phyloP scores from a whole-genome alignment of 2,329 filamentous ascomycete genomes.

The Neopestalotiopsis rosae region DNA sequence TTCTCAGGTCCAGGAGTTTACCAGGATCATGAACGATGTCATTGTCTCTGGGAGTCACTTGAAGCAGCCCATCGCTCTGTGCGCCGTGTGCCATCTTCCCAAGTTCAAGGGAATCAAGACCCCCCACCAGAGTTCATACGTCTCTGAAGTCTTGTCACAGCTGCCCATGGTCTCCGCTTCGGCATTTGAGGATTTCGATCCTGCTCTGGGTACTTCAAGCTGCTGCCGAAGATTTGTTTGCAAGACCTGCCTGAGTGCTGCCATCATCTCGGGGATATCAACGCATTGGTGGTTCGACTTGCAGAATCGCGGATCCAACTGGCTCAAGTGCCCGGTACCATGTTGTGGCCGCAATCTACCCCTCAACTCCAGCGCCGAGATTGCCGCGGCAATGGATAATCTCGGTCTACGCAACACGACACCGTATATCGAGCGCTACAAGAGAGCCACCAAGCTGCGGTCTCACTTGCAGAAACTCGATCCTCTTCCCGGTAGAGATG shows the following conservation, averaged over 20 bases:
- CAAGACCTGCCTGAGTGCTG: constrained; percentile 20
- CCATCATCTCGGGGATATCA: constrained; percentile 18
- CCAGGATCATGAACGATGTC: constrained; percentile 19
- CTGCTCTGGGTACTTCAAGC: constrained; percentile 14
- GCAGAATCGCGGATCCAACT: constrained; percentile 7
- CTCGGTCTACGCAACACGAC: constrained; percentile 8
- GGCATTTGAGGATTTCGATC: constrained; percentile 21
- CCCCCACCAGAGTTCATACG: constrained; percentile 17
- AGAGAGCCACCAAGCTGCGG: constrained; percentile 14
- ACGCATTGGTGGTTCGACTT: constrained; percentile 22
- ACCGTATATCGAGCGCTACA: constrained; percentile 12
- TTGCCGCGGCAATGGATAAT: constrained; percentile 14
- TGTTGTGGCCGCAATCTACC: constrained; percentile 19
- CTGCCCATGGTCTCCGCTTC: constrained; percentile 15
- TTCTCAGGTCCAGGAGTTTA: constrained; percentile 19
- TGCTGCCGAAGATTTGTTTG: constrained; percentile 23
- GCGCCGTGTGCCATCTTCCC: constrained; percentile 22
- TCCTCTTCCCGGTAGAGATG: constrained; percentile 11
- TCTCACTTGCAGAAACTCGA: constrained; percentile 16
- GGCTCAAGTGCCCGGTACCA: constrained; percentile 22
- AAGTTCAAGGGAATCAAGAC: constrained; percentile 21
- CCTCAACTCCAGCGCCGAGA: constrained; percentile 13
- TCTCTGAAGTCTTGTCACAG: constrained; percentile 20
- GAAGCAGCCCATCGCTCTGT: constrained; percentile 21
- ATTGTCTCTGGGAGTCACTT: constrained; percentile 15